Evolutionary conservation across 768 basidiomycete species (phyloP).

Genomic region (Porphyrellus cyaneotinctus): DNA sequence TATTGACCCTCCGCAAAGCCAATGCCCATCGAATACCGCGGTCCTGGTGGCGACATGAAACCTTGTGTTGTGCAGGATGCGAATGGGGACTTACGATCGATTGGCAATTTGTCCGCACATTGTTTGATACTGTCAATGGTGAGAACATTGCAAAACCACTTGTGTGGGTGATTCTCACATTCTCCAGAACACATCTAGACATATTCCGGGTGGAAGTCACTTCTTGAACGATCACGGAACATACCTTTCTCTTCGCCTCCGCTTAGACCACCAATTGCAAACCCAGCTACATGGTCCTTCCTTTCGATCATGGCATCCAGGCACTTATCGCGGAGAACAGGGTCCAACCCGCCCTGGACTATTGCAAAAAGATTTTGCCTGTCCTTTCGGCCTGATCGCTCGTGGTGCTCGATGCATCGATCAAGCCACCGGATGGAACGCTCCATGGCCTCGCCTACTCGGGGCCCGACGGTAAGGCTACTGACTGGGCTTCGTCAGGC

Average conservation of each 20-base stretch:
- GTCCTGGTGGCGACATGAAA: constrained; percentile 45
- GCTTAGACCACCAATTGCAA: constrained; percentile 86
- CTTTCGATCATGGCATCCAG: constrained; percentile 78
- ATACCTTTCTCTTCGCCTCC: constrained; percentile 90
- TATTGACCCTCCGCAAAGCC: constrained; percentile 82
- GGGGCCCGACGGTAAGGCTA: constrained; percentile 73
- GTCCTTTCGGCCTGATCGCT: constrained; percentile 57
- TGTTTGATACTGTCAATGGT: constrained; percentile 60
- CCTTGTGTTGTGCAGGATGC: neutral
- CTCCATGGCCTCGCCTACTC: constrained; percentile 86
- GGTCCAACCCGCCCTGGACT: constrained; percentile 82
- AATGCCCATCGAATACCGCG: constrained; percentile 89
- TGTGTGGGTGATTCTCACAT: constrained; percentile 47
- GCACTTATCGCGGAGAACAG: constrained; percentile 66
- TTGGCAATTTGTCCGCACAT: constrained; percentile 74
- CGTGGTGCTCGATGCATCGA: constrained; percentile 76
- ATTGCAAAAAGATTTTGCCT: constrained; percentile 89
- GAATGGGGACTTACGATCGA: constrained; percentile 53
- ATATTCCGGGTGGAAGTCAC: constrained; percentile 2
- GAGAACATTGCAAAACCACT: constrained; percentile 4
- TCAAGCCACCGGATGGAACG: constrained; percentile 89
- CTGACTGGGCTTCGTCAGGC: constrained; percentile 47
- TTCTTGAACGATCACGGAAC: constrained; percentile 11
- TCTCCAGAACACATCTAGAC: constrained; percentile 75
- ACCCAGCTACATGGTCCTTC: constrained; percentile 75